phyloP scores from a whole-genome alignment of 2,329 filamentous ascomycete species.

The Cryphonectria nitschkei region DNA sequence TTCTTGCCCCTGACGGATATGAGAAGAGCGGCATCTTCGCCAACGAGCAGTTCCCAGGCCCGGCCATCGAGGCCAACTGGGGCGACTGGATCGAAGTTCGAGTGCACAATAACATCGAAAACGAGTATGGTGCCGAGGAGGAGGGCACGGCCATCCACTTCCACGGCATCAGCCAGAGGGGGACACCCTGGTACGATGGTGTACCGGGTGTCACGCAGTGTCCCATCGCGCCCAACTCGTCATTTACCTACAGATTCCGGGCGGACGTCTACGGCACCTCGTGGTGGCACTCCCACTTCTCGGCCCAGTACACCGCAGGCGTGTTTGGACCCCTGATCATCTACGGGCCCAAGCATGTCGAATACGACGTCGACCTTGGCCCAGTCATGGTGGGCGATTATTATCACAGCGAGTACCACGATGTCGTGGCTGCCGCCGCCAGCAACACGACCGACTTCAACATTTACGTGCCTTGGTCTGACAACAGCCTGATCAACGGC shows the following conservation, averaged over 20 bases:
- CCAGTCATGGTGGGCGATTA: constrained; percentile 7
- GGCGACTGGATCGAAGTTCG: constrained; percentile 32
- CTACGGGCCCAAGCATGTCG: constrained; percentile 5
- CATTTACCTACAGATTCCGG: constrained; percentile 59
- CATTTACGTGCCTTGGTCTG: constrained; percentile 1
- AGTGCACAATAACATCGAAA: constrained; percentile 39
- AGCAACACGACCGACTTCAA: constrained; percentile 7
- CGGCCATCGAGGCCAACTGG: constrained; percentile 34
- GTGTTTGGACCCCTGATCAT: constrained; percentile 12
- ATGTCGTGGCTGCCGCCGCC: background rate
- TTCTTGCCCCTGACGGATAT: constrained; percentile 40
- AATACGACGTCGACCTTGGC: constrained; percentile 10
- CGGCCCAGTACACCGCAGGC: constrained; percentile 2
- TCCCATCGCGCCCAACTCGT: constrained; percentile 52
- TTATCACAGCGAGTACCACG: constrained; percentile 5
- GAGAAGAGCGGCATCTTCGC: constrained; percentile 39
- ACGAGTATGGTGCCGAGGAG: constrained; percentile 28
- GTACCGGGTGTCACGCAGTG: constrained; percentile 42
- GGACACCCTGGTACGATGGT: constrained; percentile 31
- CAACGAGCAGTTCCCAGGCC: constrained; percentile 54
- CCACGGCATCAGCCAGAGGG: constrained; percentile 43
- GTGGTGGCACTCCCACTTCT: constrained; percentile 38
- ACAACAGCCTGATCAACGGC: constrained; percentile 20
- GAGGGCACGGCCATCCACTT: constrained; percentile 46
- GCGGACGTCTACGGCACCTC: constrained; percentile 56